A percentile compares a stretch with the other conserved stretches of the same genome.
phyloP scores from a whole-genome alignment of 108 stramenopile genomes.

The Discostella pseudostelligera region DNA sequence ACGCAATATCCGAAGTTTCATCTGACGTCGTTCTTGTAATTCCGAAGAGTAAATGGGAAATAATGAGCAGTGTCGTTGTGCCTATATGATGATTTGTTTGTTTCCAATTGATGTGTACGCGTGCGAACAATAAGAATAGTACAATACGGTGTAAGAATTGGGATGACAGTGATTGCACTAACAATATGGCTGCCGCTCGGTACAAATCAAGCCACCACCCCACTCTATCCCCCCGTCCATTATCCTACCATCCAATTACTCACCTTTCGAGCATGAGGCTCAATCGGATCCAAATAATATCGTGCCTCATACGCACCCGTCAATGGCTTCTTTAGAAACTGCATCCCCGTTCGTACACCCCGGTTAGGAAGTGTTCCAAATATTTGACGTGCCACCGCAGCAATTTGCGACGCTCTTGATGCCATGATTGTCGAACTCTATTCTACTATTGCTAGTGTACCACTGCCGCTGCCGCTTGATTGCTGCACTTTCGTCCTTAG shows the following conservation, averaged over 20 bases:
- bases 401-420: conserved; percentile 48
- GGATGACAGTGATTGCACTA: background rate
- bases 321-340: conserved; percentile 61
- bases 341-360: conserved; percentile 54
- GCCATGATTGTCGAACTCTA: conserved; percentile 31
- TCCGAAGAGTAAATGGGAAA: conserved; percentile 60
- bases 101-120: no score
- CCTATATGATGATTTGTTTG: background rate
- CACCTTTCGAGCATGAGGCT: conserved; percentile 69
- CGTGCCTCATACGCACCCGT: conserved; percentile 64
- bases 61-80: conserved; percentile 15
- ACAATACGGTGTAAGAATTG: background rate
- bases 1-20: conserved; percentile 63
- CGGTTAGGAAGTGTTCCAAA: conserved; percentile 78
- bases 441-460: background rate
- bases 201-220: no score
- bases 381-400: conserved; percentile 59
- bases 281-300: conserved; percentile 78
- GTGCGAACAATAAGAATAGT: background rate
- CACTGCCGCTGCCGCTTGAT: no score
- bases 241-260: no score
- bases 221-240: no score
- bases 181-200: no score
- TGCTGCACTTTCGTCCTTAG: no score
- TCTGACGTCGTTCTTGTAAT: conserved; percentile 60